Evolutionary conservation across 164 flowering plant species (phyloP).

Genomic region (Hamamelis virginiana): DNA sequence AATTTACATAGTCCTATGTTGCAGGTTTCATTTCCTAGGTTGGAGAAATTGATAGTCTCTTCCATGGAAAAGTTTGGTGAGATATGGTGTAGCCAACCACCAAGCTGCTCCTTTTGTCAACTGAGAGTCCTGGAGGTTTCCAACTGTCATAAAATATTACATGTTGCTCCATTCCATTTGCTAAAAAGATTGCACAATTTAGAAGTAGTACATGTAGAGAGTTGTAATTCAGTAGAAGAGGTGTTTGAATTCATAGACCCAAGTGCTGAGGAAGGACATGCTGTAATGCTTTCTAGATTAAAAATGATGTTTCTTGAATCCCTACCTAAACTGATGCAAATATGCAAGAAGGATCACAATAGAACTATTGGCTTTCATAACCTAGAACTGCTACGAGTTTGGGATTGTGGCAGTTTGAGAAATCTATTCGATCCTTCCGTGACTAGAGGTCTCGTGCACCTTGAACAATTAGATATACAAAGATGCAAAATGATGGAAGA

Average conservation of each 20-base stretch:
- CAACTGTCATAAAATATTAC: neutral
- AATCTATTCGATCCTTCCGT: too few relatives aligned
- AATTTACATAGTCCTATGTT: too few relatives aligned
- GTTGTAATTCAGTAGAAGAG: slow-evolving; percentile 7
- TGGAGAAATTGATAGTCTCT: neutral
- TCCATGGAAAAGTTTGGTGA: slow-evolving; percentile 6
- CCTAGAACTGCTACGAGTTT: too few relatives aligned
- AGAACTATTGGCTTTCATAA: too few relatives aligned
- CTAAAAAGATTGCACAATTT: neutral
- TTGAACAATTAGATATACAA: too few relatives aligned
- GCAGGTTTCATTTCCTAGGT: slow-evolving; percentile 16
- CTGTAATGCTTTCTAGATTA: neutral
- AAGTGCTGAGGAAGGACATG: neutral
- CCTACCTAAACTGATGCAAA: slow-evolving; percentile 13
- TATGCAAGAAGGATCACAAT: too few relatives aligned
- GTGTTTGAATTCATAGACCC: neutral
- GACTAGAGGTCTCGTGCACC: too few relatives aligned
- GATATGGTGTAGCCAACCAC: slow-evolving; percentile 11
- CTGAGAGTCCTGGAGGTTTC: neutral
- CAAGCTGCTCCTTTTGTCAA: slow-evolving; percentile 6
- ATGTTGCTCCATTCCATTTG: slow-evolving; percentile 5
- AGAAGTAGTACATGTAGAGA: neutral
- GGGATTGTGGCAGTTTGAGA: too few relatives aligned
- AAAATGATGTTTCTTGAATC: neutral
- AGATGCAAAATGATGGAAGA: too few relatives aligned